Evolutionary conservation across 2,329 filamentous ascomycete genomes (phyloP).

Genomic region (Ophiosphaerella narmari): DNA sequence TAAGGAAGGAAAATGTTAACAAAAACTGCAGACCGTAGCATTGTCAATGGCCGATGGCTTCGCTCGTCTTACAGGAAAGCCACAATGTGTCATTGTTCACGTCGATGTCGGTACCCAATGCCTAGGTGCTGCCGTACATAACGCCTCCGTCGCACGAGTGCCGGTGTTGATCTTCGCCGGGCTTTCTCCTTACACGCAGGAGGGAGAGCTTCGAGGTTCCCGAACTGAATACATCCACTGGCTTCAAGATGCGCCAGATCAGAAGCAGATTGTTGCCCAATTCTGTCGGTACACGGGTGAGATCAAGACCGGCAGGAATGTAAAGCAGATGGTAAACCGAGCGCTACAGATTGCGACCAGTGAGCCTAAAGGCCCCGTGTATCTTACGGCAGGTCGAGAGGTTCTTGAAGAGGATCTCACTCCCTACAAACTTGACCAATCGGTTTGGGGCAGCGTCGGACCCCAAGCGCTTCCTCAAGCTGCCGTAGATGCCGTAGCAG

Average conservation of each 20-base stretch:
- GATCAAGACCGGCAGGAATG: conserved; percentile 81
- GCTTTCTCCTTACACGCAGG: conserved; percentile 74
- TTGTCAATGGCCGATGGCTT: conserved; percentile 85
- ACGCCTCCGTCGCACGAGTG: conserved; percentile 73
- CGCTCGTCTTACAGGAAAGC: conserved; percentile 68
- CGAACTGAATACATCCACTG: conserved; percentile 84
- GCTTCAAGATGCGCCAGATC: conserved; percentile 83
- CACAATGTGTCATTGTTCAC: conserved; percentile 78
- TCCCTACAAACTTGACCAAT: conserved; percentile 62
- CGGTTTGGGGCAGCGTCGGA: conserved; percentile 71
- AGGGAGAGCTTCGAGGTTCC: conserved; percentile 73
- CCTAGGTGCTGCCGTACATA: conserved; percentile 77
- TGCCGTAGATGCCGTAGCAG: conserved; percentile 64
- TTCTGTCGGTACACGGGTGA: conserved; percentile 85
- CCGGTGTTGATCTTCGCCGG: conserved; percentile 81
- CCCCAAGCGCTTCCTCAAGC: conserved; percentile 64
- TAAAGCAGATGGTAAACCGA: conserved; percentile 88
- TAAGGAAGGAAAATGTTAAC: background rate
- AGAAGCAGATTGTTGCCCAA: conserved; percentile 78
- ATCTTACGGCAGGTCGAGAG: conserved; percentile 77
- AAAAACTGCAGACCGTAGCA: conserved; percentile 70
- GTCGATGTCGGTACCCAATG: conserved; percentile 84
- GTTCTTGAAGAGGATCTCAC: conserved; percentile 82
- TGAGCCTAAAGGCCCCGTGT: conserved; percentile 78
- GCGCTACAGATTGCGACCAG: conserved; percentile 81